phyloP scores from a whole-genome alignment of 352 stramenopile genomes.

The Globisporangium mamillatum region DNA sequence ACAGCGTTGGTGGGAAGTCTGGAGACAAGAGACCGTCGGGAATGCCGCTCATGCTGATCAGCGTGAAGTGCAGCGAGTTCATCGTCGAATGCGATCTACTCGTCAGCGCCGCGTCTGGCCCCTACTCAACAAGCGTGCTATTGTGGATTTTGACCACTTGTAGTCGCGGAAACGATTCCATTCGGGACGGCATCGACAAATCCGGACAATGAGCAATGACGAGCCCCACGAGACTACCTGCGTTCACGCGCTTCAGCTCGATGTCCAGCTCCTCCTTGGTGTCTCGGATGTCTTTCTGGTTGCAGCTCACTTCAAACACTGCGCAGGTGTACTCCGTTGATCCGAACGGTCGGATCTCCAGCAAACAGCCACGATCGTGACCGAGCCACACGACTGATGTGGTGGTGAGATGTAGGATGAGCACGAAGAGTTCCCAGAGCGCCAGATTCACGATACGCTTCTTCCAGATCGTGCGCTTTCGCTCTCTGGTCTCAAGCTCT shows the following conservation, averaged over 20 bases:
- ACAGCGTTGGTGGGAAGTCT: background rate
- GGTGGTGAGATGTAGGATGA: background rate
- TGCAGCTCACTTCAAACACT: background rate
- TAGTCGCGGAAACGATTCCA: background rate
- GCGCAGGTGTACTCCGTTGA: background rate
- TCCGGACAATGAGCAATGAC: constrained; percentile 17
- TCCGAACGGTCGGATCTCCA: background rate
- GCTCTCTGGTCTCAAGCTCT: background rate
- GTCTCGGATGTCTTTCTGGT: background rate
- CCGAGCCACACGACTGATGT: background rate
- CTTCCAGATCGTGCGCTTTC: background rate
- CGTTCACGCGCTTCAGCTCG: background rate
- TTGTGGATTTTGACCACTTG: background rate
- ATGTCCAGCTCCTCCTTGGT: background rate
- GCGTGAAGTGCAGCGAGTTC: background rate
- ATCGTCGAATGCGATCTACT: background rate
- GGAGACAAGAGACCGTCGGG: background rate
- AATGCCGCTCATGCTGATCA: background rate
- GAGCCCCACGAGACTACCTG: background rate
- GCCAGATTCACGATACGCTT: background rate
- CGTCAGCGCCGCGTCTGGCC: background rate
- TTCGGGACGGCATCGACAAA: constrained; percentile 11
- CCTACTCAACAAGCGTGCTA: background rate
- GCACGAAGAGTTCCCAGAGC: background rate
- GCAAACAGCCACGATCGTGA: background rate